Conservation (phyloP, 164 flowering plant species). For the Taxillus chinensis region DNA sequence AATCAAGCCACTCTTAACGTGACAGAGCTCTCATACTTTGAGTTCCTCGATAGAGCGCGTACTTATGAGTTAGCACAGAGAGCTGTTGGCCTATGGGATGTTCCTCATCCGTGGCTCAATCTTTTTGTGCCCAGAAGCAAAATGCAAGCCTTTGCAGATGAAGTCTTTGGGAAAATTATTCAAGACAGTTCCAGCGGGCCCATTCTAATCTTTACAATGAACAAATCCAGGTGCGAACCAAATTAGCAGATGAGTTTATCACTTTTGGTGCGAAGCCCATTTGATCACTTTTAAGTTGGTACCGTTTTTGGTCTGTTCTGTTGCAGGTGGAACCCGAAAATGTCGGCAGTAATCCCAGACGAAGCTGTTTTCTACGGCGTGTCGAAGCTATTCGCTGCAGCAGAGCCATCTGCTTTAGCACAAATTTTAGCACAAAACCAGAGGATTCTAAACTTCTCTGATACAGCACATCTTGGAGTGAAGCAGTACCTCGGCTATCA, state of each 20-base stretch:
- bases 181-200: conserved; percentile 68
- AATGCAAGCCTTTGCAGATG: conserved; percentile 51
- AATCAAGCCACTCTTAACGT: conserved; percentile 58
- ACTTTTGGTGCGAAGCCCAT: too few relatives aligned
- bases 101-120: conserved; percentile 96
- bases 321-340: conserved; percentile 69
- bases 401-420: conserved; percentile 49
- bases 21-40: conserved; percentile 65
- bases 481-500: conserved; percentile 85
- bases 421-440: conserved; percentile 41
- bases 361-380: conserved; percentile 77
- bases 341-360: conserved; percentile 73
- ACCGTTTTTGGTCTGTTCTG: not conserved
- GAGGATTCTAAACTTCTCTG: conserved; percentile 52
- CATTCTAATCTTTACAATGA: conserved; percentile 76
- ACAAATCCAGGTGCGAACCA: conserved; percentile 57
- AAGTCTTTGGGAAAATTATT: conserved; percentile 74
- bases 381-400: conserved; percentile 71
- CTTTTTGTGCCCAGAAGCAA: conserved; percentile 68
- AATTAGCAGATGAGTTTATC: not conserved
- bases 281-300: too few relatives aligned
- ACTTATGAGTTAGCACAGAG: conserved; percentile 57
- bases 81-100: conserved; percentile 71
- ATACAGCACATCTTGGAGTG: conserved; percentile 27
- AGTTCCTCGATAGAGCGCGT: conserved; percentile 84